Base-by-base conservation (phyloP, 2,329 filamentous ascomycete genomes). In the Ceratocystiopsis brevicomis region DNA sequence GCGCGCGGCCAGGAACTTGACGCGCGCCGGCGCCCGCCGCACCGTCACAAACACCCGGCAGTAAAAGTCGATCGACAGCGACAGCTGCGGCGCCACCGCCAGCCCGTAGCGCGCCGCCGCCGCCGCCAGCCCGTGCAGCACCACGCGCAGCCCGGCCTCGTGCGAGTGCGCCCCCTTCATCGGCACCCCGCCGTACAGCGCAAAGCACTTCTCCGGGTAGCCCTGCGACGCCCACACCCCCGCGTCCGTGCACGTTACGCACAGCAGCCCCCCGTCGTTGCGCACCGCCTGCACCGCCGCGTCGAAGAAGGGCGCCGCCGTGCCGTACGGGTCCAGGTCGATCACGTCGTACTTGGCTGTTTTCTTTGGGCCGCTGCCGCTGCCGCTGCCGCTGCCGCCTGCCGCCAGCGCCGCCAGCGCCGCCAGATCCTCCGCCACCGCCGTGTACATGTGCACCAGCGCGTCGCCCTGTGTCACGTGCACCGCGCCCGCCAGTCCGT, bases 51-150 rank as follows among this genome's bases (percentile, higher is more conserved):
- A 98, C 2, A 95, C 69, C 39, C 92, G 76, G 17, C 80, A 77
- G 57, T 98, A 98, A 59, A 92, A 98, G 59, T 98, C 90, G 48
- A 96, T 94, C 3, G 85, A 95, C 1, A 98, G 71, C 6, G 85
- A 94, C 12, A 98, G 70, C 4, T 95, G 69, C 0, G 90, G 90
- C 59, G 96, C 87, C 46, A 96, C 85, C 0, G 83, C 69, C 37
- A 95, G 65, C 1, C 90, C 88, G 52, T 98, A 92, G 48, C 78
- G 78, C 15, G 80, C 83, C 4, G 85, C 90, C 1, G 84, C 73
- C 1, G 76, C 74, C 3, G 87, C 81, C 45, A 96, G 73, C 4
- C 79, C 74, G 56, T 95, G 76, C 13, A 98, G 61, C 41, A 98
- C 83, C 11, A 98, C 67, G 5, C 90, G 80, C 43, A 98, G 61